Conservation (phyloP, 2,329 filamentous ascomycete species). For the Exophiala alcalophila region DNA sequence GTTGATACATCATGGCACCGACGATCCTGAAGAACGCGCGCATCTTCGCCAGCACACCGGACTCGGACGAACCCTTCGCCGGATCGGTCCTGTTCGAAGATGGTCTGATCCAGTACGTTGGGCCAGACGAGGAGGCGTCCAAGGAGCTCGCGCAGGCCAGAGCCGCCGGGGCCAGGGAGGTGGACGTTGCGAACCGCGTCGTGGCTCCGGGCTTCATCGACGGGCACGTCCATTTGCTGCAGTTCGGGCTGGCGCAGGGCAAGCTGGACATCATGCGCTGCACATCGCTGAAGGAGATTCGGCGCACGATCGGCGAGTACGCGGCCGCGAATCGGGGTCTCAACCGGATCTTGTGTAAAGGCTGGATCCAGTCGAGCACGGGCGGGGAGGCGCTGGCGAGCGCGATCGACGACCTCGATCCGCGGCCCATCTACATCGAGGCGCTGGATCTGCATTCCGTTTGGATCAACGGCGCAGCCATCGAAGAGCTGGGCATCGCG, state of each 20-base stretch:
- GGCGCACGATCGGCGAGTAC: slow-evolving; percentile 39
- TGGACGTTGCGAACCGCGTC: slow-evolving; percentile 39
- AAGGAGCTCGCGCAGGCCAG: slow-evolving; percentile 23
- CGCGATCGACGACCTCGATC: slow-evolving; percentile 49
- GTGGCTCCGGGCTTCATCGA: slow-evolving; percentile 51
- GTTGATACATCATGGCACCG: background rate
- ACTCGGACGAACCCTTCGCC: slow-evolving; percentile 1
- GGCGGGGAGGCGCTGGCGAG: slow-evolving; percentile 43
- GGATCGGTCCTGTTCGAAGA: slow-evolving; percentile 39
- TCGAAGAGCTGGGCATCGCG: slow-evolving; percentile 45
- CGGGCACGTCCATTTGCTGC: slow-evolving; percentile 49
- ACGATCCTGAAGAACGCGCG: slow-evolving; percentile 32
- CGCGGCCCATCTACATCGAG: slow-evolving; percentile 47
- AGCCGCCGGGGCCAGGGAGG: slow-evolving; percentile 22
- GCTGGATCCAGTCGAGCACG: slow-evolving; percentile 51
- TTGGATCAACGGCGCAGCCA: slow-evolving; percentile 50
- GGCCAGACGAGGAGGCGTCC: slow-evolving; percentile 32
- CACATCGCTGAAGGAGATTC: slow-evolving; percentile 44
- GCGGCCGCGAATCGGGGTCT: slow-evolving; percentile 40
- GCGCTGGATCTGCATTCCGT: slow-evolving; percentile 51
- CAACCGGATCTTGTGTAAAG: slow-evolving; percentile 46
- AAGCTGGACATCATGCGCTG: slow-evolving; percentile 45
- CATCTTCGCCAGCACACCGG: slow-evolving; percentile 32
- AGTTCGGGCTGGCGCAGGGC: slow-evolving; percentile 46
- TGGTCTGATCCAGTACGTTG: slow-evolving; percentile 44